Evolutionary conservation across 2,329 filamentous ascomycete species (phyloP), one percentile per base, ranked within the genome.

Genomic region (Colletotrichum higginsianum): DNA sequence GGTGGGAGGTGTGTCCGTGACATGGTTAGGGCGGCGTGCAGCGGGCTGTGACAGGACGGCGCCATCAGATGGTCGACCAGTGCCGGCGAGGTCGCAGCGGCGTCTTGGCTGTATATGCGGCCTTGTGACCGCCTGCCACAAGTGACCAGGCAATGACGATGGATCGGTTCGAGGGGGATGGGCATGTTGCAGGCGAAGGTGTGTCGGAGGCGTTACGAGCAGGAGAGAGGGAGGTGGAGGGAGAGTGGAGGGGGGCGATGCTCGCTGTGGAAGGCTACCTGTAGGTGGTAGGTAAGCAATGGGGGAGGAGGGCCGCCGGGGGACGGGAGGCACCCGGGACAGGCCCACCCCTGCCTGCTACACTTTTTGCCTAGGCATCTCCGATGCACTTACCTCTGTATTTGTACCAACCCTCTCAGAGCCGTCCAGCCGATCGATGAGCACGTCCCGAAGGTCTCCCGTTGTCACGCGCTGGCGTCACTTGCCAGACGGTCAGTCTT

Each of bases 61-160:
- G 47, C 58, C 56, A 67, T 67, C 67, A 61, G 67, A 71, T 50
- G 67, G 63, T 49, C 67, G 47, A 49, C 44, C 49, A 35, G 42
- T n/a, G 42, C 16, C 8, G 35, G 35, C 21, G 23, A 62, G 55
- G 62, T 61, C 62, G 55, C 62, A 55, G 40, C 30, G 12, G 12
- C 30, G 47, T 53, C 62, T 70, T 66, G 67, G 67, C 62, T 70
- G 21, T 35, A 66, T 55, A 57, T 50, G 62, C 47, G 44, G 38
- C 11, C 67, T 49, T 68, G 68, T 71, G 65, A 71, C 68, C 53
- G 23, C 26, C 52, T 57, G 15, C 49, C 44, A 46, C 46, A 55
- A 66, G 38, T 68, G 64, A 60, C 64, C 35, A 23, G 52, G 26
- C 50, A 55, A 71, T 68, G 64, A 71, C 65, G 68, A 68, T 68